Base-by-base conservation (phyloP, 345 rosid species). In the Eucalyptus pumila region DNA sequence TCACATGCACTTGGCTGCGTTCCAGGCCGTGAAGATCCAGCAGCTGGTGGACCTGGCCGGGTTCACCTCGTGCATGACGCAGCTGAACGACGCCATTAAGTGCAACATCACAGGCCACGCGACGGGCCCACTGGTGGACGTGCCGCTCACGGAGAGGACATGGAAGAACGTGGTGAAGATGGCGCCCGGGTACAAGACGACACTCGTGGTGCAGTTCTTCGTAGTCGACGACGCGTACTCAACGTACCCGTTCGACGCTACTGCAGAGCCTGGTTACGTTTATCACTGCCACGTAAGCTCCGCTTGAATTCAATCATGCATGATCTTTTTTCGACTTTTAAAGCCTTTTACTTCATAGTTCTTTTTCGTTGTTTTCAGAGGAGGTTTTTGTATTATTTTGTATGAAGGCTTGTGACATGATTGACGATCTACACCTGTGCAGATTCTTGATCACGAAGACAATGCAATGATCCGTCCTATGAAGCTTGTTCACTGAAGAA, bases 371-470 rank as follows among this genome's bases (percentile, higher is more conserved):
- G 14, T 69, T 69, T 69, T 17, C 7, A 5, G 44, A 69, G 42
- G 17, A 34, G 42, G 80, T 10, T 34, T 34, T 9, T 34, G 44
- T 34, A 69, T 69, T 9, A 2, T 60, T 60, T 60, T 60, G 67
- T 60, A 3, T 60, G 67, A 6, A 60, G 67, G n/a, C 32, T 60
- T 60, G 67, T 27, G 5, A 14, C 15, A 30, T 76, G 37, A 49
- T 23, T 40, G 32, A n/a, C 26, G 21, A 12, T 58, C 72, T 48
- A 23, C 13, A 26, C 40, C 19, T 49, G 40, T 80, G 92, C 95
- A 97, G 99, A 95, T 96, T 3, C 92, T 97, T 94, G 98, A 97
- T 91, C 99, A 97, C 27, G 99, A 97, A 93, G 99, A 96, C 83
- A 97, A 97, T 88, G 94, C 87, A 85, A 97, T 97, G 99, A 97